These are phyloP conservation scores for Gossypium gossypioides DNA, from an alignment of 441 rosid genomes.

Conservation along the genomic window DNA sequence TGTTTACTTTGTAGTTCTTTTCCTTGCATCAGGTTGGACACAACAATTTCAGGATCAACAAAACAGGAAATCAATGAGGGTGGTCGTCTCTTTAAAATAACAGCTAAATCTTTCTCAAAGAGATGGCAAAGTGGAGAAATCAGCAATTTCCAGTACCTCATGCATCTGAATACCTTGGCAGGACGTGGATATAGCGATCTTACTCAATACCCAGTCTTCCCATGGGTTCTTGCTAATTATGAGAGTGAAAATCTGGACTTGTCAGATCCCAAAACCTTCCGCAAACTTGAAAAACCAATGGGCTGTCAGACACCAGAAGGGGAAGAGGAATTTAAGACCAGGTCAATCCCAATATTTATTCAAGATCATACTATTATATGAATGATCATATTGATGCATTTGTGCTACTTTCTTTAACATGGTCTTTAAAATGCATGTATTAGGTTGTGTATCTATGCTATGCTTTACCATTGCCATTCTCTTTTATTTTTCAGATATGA, in stretches of 20 bases:
- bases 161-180: slow-evolving; percentile 98
- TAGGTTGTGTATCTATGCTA: neutral
- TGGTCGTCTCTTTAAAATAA: slow-evolving; percentile 78
- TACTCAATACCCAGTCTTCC: slow-evolving; percentile 99
- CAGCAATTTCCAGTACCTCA: slow-evolving; percentile 97
- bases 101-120: slow-evolving; percentile 96
- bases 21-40: slow-evolving; percentile 67
- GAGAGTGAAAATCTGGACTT: slow-evolving; percentile 84
- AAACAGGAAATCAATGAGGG: slow-evolving; percentile 93
- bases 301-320: slow-evolving; percentile 98
- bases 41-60: slow-evolving; percentile 88
- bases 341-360: slow-evolving; percentile 32
- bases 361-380: slow-evolving; percentile 7
- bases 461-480: slow-evolving; percentile 10
- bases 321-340: slow-evolving; percentile 94
- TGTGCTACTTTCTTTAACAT: neutral
- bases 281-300: slow-evolving; percentile 96
- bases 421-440: neutral
- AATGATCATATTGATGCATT: slow-evolving; percentile 4
- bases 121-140: slow-evolving; percentile 99
- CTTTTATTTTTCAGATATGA: slow-evolving; percentile 58
- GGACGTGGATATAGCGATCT: slow-evolving; percentile 99
- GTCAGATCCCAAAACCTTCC: slow-evolving; percentile 78
- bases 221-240: slow-evolving; percentile 98
- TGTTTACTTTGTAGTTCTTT: slow-evolving; percentile 6